phyloP scores from a whole-genome alignment of 164 flowering plant species.

The Macadamia tetraphylla region DNA sequence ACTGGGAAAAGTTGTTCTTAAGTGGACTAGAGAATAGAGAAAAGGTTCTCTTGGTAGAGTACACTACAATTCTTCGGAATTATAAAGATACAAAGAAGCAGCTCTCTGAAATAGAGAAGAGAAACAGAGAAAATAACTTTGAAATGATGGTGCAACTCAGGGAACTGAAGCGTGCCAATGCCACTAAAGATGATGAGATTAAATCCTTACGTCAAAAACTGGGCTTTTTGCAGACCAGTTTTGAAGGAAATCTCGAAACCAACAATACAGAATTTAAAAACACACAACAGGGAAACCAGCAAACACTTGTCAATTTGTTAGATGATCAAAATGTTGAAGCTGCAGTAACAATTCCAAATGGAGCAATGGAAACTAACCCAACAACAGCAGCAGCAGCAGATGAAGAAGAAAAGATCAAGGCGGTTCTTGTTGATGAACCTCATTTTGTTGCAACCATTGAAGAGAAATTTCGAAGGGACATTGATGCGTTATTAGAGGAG shows the following conservation, averaged over 20 bases:
- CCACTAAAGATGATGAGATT: constrained; percentile 54
- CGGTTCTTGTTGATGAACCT: constrained; percentile 18
- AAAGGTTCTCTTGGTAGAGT: constrained; percentile 37
- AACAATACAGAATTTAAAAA: constrained; percentile 13
- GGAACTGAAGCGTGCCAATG: constrained; percentile 38
- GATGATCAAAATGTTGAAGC: constrained; percentile 15
- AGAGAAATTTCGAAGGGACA: constrained; percentile 45
- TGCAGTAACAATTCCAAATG: constrained; percentile 1
- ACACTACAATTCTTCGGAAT: constrained; percentile 47
- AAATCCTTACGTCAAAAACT: constrained; percentile 36
- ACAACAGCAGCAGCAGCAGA: constrained; percentile 15
- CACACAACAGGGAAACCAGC: constrained; percentile 7
- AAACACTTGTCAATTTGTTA: constrained; percentile 3
- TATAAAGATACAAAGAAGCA: constrained; percentile 52
- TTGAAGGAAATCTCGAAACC: constrained; percentile 7
- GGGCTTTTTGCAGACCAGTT: constrained; percentile 23
- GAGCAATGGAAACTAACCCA: constrained; percentile 2
- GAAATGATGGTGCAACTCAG: constrained; percentile 27
- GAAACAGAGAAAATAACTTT: constrained; percentile 23
- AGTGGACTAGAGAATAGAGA: constrained; percentile 47
- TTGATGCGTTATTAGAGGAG: constrained; percentile 62
- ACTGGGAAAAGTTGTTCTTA: constrained; percentile 47
- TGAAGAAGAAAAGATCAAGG: constrained; percentile 25
- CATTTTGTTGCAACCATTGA: constrained; percentile 30
- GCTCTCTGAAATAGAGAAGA: constrained; percentile 39